These are phyloP conservation scores for Tricladium varicosporioides DNA, from an alignment of 2,329 filamentous ascomycete species.

Conservation along the genomic window DNA sequence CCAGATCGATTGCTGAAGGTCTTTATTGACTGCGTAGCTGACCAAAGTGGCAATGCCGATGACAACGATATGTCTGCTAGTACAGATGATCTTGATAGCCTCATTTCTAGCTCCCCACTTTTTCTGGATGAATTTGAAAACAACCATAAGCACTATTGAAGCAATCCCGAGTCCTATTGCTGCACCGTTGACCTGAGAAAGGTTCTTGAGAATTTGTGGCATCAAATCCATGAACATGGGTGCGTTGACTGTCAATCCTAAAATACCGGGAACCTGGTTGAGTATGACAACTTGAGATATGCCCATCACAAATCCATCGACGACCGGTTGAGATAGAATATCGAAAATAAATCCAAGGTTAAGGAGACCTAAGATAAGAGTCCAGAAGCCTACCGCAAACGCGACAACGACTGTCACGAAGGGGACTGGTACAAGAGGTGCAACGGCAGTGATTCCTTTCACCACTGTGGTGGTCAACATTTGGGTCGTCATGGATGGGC, in stretches of 20 bases:
- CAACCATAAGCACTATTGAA: constrained; percentile 52
- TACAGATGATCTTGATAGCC: constrained; percentile 58
- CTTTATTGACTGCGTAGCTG: constrained; percentile 63
- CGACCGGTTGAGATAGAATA: constrained; percentile 62
- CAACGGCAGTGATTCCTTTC: constrained; percentile 41
- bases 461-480: constrained; percentile 61
- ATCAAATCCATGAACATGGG: constrained; percentile 55
- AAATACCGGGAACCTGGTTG: constrained; percentile 50
- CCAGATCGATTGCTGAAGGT: constrained; percentile 39
- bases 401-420: constrained; percentile 60
- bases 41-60: constrained; percentile 88
- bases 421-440: constrained; percentile 48
- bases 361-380: constrained; percentile 56
- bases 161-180: constrained; percentile 57
- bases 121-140: constrained; percentile 49
- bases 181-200: constrained; percentile 50
- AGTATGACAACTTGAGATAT: constrained; percentile 65
- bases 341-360: constrained; percentile 65
- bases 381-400: constrained; percentile 63
- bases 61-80: constrained; percentile 90
- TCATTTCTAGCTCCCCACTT: constrained; percentile 57
- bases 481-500: constrained; percentile 64
- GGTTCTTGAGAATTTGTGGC: constrained; percentile 55
- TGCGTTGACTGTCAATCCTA: constrained; percentile 42
- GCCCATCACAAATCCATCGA: constrained; percentile 64